Percentiles rank a stretch among this genome's conserved stretches.
Conservation (phyloP, 2,329 filamentous ascomycete species). For the Akanthomyces lecanii region DNA sequence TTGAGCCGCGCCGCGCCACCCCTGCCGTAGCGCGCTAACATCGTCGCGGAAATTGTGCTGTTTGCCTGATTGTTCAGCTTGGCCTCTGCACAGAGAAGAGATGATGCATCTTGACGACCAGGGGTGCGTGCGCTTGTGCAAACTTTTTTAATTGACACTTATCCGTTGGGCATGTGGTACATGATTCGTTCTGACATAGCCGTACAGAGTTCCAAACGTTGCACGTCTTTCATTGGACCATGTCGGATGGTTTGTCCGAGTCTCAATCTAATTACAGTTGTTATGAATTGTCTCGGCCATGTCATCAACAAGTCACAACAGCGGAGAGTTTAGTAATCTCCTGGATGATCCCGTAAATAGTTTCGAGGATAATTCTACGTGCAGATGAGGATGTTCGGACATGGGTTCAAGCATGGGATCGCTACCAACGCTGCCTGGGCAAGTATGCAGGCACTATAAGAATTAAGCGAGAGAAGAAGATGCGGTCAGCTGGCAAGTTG, state of each 20-base stretch:
- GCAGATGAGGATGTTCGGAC: not conserved
- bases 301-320: not conserved
- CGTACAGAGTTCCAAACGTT: not conserved
- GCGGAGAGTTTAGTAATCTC: not conserved
- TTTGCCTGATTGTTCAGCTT: not conserved
- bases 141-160: not conserved
- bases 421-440: not conserved
- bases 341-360: not conserved
- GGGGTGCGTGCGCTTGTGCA: not conserved
- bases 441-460: not conserved
- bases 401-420: not conserved
- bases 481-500: not conserved
- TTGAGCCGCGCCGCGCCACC: not conserved
- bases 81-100: not conserved
- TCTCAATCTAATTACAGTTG: constrained; percentile 8
- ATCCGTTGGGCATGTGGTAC: not conserved
- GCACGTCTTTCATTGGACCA: not conserved
- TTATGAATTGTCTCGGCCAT: constrained; percentile 3
- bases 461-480: not conserved
- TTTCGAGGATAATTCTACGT: not conserved
- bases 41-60: not conserved
- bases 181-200: not conserved
- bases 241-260: not conserved
- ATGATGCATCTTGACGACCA: not conserved
- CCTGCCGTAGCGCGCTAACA: not conserved